Evolutionary conservation across 2,329 filamentous ascomycete species (phyloP).

Genomic region (Colletotrichum sidae): DNA sequence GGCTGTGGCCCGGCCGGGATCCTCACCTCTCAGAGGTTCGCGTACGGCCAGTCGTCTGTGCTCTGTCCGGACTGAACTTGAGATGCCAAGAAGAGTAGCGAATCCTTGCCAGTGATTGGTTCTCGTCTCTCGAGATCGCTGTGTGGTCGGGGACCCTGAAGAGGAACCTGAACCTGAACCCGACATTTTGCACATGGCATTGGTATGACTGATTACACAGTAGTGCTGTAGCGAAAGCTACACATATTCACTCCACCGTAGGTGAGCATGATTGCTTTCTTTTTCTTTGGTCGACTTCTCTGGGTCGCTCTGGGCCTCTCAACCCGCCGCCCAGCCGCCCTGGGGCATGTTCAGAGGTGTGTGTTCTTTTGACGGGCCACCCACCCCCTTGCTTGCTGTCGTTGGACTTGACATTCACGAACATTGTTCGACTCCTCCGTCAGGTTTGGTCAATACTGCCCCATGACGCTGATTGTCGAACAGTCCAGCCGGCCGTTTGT

Average conservation of each 20-base stretch:
- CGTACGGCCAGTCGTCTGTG: slow-evolving; percentile 13
- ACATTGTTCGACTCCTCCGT: background rate
- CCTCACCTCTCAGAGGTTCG: background rate
- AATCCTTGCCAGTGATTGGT: slow-evolving; percentile 10
- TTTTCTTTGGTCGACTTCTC: slow-evolving; percentile 6
- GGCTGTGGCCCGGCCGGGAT: background rate
- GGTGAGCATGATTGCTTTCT: slow-evolving; percentile 12
- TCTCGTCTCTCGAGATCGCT: background rate
- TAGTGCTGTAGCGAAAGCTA: background rate
- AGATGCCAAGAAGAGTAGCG: slow-evolving; percentile 13
- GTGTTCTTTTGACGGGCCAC: background rate
- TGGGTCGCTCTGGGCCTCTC: slow-evolving; percentile 16
- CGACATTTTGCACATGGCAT: slow-evolving; percentile 25
- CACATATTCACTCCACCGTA: background rate
- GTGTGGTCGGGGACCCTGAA: background rate
- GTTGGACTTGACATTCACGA: slow-evolving; percentile 2
- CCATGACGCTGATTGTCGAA: slow-evolving; percentile 13
- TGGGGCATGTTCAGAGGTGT: slow-evolving; percentile 14
- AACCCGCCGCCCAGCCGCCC: slow-evolving; percentile 30
- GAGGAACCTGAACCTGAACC: slow-evolving; percentile 17
- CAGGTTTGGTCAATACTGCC: background rate
- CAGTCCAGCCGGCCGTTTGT: slow-evolving; percentile 13
- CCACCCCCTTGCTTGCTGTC: slow-evolving; percentile 7
- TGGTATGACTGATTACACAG: background rate
- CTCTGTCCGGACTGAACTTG: background rate